Evolutionary conservation across 129 eudicot genomes (phyloP).

Genomic region (Erigeron canadensis): DNA sequence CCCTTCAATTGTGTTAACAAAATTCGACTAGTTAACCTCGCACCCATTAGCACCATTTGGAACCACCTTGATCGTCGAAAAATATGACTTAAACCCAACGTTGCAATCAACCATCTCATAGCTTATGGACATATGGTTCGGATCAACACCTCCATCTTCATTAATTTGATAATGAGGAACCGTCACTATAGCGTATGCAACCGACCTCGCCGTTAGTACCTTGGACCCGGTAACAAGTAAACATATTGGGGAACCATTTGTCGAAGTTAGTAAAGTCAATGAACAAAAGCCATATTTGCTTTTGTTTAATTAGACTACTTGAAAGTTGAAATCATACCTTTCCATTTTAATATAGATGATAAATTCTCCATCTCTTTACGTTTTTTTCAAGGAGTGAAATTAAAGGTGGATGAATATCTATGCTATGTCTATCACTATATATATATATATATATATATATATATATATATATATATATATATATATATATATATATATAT

Average conservation of each 20-base stretch:
- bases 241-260: constrained; percentile 60
- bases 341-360: constrained; percentile 47
- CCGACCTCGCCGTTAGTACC: constrained; percentile 61
- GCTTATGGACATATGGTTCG: constrained; percentile 36
- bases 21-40: constrained; percentile 48
- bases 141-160: constrained; percentile 22
- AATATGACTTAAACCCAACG: constrained; percentile 56
- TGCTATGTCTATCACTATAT: too few relatives aligned
- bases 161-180: constrained; percentile 40
- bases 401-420: neutral
- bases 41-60: constrained; percentile 28
- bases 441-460: too few relatives aligned
- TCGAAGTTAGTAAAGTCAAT: constrained; percentile 60
- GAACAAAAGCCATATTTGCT: constrained; percentile 59
- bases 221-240: constrained; percentile 55
- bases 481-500: too few relatives aligned
- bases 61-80: constrained; percentile 51
- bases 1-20: constrained; percentile 51
- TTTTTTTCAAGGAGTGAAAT: neutral
- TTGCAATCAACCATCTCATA: constrained; percentile 65
- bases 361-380: neutral
- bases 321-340: constrained; percentile 60
- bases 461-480: too few relatives aligned
- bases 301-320: constrained; percentile 43
- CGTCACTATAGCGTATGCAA: constrained; percentile 53